Evolutionary conservation across 2,329 filamentous ascomycete genomes (phyloP), one percentile per base, ranked within the genome.

Genomic region (Curvularia sp.): DNA sequence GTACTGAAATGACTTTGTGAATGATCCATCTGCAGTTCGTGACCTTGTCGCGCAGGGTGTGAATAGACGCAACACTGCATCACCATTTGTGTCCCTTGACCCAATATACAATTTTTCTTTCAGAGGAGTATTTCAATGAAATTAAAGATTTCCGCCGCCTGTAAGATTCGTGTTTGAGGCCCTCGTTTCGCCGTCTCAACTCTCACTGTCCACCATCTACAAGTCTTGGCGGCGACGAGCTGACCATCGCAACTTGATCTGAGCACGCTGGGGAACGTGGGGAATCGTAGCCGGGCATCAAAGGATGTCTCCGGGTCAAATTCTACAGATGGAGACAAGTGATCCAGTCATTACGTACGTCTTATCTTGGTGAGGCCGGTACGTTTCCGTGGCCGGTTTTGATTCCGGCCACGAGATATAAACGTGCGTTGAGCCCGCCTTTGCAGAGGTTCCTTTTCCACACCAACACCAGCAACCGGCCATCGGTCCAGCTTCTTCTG

Each of bases 341-440:
- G 67, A 70, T 71, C 61, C 64, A 65, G 67, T 54, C 57, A 77
- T 77, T 77, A 77, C 75, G 75, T 77, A 76, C 67, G 49, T 58
- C 46, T 70, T 69, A 73, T 71, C 68, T 69, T 60, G 64, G 63
- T 60, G 64, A 69, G 73, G 72, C 73, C 74, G 74, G 74, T 74
- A 71, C 67, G 57, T 61, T 68, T 59, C 60, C 50, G 68, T 61
- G 69, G 69, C 67, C 74, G 74, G 75, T 64, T 56, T 9, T 52
- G 30, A 61, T 65, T 69, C 74, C 74, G 74, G 73, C 74, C 73
- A 59, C 61, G 42, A 61, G 57, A 76, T 76, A 77, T 75, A 77
- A 72, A 65, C 69, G 67, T 53, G 61, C 61, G 60, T 58, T 50
- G 61, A 61, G 39, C 30, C 39, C 47, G 64, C 61, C 60, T 59